Evolutionary conservation across 768 basidiomycete genomes (phyloP).

Genomic region (Suillus brevipes): DNA sequence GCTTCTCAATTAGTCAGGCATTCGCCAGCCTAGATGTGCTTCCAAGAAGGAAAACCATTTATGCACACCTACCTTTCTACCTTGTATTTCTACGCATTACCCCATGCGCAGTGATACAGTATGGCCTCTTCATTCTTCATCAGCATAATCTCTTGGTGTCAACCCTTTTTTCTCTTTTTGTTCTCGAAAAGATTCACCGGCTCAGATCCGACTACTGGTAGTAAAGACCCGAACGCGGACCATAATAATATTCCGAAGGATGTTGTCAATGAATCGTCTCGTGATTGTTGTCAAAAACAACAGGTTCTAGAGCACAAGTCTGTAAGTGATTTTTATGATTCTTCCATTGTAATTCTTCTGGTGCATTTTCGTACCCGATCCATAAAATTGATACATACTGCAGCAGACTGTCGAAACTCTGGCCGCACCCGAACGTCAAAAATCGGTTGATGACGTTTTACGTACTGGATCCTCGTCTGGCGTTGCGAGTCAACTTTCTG

Average conservation of each 20-base stretch:
- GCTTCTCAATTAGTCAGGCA: neutral
- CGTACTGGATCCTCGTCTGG: neutral
- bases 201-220: neutral
- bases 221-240: neutral
- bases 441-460: neutral
- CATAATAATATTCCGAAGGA: neutral
- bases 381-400: neutral
- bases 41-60: neutral
- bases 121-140: neutral
- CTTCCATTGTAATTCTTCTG: neutral
- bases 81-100: neutral
- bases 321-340: neutral
- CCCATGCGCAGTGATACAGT: neutral
- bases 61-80: neutral
- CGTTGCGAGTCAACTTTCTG: neutral
- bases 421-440: too few species aligned
- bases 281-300: neutral
- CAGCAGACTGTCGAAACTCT: neutral
- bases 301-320: neutral
- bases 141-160: neutral
- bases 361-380: neutral
- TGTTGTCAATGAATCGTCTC: neutral
- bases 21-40: neutral
- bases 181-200: neutral
- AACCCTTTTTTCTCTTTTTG: neutral